Conservation (phyloP, 164 flowering plant genomes). For the Saururus chinensis region DNA sequence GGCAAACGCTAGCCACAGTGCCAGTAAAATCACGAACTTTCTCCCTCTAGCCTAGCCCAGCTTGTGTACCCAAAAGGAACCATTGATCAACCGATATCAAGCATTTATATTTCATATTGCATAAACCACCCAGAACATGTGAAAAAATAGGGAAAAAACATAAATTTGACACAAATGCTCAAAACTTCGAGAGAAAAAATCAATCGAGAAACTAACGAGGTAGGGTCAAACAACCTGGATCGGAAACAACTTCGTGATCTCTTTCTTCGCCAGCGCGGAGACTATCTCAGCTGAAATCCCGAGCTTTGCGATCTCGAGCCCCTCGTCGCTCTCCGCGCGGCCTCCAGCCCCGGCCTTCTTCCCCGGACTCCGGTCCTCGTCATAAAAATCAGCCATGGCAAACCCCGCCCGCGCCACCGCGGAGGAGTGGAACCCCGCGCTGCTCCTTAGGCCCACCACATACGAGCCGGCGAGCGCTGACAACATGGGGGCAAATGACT, state of each 20-base stretch:
- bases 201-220: background rate
- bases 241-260: constrained; percentile 71
- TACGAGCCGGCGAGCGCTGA: no score
- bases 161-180: background rate
- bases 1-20: no score
- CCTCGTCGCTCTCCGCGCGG: constrained; percentile 22
- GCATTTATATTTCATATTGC: no score
- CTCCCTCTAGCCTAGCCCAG: no score
- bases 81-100: no score
- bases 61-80: no score
- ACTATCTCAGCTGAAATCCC: constrained; percentile 59
- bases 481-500: no score
- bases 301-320: constrained; percentile 76
- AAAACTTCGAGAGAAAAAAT: background rate
- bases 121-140: no score
- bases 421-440: constrained; percentile 25
- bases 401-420: constrained; percentile 21
- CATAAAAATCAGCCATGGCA: constrained; percentile 35
- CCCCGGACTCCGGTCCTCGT: constrained; percentile 24
- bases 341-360: constrained; percentile 6
- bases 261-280: constrained; percentile 43
- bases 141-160: no score
- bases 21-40: no score
- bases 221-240: constrained; percentile 45
- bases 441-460: constrained; percentile 6